Base-by-base conservation (phyloP, 2,329 filamentous ascomycete genomes). In the Diaporthe batatas region DNA sequence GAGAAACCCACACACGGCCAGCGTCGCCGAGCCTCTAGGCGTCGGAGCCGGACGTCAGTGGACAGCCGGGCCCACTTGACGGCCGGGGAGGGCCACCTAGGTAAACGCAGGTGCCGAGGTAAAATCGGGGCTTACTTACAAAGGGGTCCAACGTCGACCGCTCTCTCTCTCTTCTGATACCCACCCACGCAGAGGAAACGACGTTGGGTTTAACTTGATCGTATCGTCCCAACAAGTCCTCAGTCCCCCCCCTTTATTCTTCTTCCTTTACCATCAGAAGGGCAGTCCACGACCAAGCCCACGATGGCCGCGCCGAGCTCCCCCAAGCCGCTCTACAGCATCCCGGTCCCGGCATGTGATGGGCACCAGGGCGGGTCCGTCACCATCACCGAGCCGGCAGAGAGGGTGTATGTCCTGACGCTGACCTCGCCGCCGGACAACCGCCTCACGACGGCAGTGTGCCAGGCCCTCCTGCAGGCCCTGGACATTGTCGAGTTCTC, bases 341-440 rank as follows among this genome's bases (percentile, higher is more conserved):
- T 93, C 76, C 88, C 90, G 54, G 86, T 92, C 77, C 80, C 84
- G 53, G 79, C 85, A 70, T 76, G 82, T 75, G 82, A 80, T 68
- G 74, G 81, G 68, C 83, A 87, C 79, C 82, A 83, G 12, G 87
- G 87, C 76, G 92, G 92, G 78, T 82, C 82, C 75, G 88, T 95
- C 75, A 84, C 87, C 75, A 91, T 90, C 85, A 91, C 91, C 14
- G 83, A 88, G 70, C 91, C 92, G 1, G 81, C 85, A 18, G 84
- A 88, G 5, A 80, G 83, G 51, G 87, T 94, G 79, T 96, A 96
- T 82, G 85, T 96, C 32, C 86, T 96, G 39, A 92, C 92, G 34
- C 93, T 94, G 81, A 84, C 84, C 72, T 92, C 91, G 12, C 90
- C 92, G 1, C 90, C 91, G 1, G 94, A 96, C 83, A 96, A 96